phyloP scores from a whole-genome alignment of 2,329 filamentous ascomycete genomes.

The Amauroascus verrucosus region DNA sequence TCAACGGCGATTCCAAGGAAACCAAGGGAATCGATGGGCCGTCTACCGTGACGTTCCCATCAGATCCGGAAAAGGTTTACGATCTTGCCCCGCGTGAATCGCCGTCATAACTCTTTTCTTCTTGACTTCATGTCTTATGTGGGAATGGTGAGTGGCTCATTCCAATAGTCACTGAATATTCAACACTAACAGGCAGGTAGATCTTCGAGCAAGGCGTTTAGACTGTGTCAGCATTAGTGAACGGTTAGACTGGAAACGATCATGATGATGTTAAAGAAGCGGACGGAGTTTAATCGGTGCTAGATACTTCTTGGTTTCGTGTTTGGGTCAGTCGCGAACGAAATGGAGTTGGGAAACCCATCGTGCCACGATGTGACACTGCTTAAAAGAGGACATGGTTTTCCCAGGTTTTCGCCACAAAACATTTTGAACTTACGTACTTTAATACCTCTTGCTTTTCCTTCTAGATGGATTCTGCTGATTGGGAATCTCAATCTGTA shows the following conservation, averaged over 20 bases:
- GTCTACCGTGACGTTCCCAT: background rate
- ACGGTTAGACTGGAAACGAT: background rate
- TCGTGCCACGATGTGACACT: background rate
- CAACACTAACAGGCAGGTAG: background rate
- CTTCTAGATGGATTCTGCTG: background rate
- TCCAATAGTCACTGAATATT: background rate
- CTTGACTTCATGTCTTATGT: background rate
- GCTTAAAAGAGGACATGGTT: background rate
- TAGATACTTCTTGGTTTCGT: background rate
- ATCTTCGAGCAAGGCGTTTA: slow-evolving; percentile 6
- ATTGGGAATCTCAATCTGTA: background rate
- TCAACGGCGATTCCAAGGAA: background rate
- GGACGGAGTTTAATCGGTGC: slow-evolving; percentile 1
- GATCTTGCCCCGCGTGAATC: background rate
- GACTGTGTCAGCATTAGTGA: background rate
- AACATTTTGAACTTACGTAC: background rate
- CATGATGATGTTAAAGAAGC: background rate
- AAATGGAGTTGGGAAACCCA: background rate
- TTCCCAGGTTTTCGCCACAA: background rate
- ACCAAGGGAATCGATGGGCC: background rate
- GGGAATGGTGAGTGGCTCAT: background rate
- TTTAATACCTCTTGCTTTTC: background rate
- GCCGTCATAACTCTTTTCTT: background rate
- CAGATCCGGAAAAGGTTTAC: background rate
- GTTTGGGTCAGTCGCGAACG: background rate